A percentile compares a stretch with the other conserved stretches of the same genome.
These are phyloP conservation scores for Salvia miltiorrhiza DNA, from an alignment of 257 asterid genomes.

Conservation along the genomic window DNA sequence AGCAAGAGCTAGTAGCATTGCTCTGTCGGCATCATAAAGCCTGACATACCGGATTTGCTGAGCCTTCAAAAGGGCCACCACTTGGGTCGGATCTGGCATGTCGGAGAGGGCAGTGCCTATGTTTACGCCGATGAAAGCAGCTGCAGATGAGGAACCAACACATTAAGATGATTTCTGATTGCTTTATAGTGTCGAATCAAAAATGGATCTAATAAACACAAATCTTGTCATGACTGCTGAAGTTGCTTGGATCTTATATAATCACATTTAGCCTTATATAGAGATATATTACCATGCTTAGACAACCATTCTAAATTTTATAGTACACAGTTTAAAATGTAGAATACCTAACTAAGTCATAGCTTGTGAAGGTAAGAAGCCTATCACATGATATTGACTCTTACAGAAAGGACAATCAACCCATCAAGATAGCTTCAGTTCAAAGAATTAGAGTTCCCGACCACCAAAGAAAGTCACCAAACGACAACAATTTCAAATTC, in stretches of 20 bases:
- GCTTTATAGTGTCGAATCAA: background rate
- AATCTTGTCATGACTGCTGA: too few relatives aligned
- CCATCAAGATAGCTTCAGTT: background rate
- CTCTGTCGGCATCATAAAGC: conserved; percentile 61
- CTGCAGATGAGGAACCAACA: conserved; percentile 27
- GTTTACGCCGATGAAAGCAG: conserved; percentile 76
- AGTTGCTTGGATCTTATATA: background rate
- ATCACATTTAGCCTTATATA: background rate
- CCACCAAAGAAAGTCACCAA: background rate
- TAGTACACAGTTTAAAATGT: background rate
- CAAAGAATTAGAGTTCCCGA: background rate
- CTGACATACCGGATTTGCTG: conserved; percentile 81
- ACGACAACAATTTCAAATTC: background rate
- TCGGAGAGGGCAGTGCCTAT: conserved; percentile 76
- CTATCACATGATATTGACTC: background rate
- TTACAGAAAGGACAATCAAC: background rate
- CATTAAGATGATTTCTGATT: background rate
- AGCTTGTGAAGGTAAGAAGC: background rate
- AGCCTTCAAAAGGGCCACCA: conserved; percentile 77
- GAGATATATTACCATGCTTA: background rate
- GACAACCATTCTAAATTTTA: background rate
- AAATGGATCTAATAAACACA: background rate
- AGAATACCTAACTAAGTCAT: background rate
- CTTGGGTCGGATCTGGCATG: conserved; percentile 84
- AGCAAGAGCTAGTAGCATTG: conserved; percentile 81